Base-by-base conservation (phyloP, 257 asterid genomes). In the Solanum rostratum region DNA sequence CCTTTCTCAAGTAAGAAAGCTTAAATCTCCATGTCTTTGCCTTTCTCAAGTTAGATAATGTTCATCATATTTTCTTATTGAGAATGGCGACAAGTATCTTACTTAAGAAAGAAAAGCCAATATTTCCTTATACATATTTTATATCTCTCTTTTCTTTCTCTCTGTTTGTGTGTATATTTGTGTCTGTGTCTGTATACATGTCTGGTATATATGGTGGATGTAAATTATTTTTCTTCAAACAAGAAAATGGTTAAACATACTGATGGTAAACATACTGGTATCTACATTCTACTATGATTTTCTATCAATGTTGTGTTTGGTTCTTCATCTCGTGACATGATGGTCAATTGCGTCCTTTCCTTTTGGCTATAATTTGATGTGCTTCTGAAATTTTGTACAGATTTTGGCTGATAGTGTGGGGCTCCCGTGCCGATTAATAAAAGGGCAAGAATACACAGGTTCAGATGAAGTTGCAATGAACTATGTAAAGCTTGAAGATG, bases 391-490 rank as follows among this genome's bases (percentile, higher is more conserved):
- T 22, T 49, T 73, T 84, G 69, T 91, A 90, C 88, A 96, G 99
- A 98, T 96, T 85, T 92, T 96, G 93, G 98, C 98, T 86, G 99
- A 95, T 88, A 84, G 91, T 84, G 87, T 91, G 89, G 95, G 90
- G 74, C 91, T 96, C 81, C 97, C 95, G 82, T 93, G 98, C 87
- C 97, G 97, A 80, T 87, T 96, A 86, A 95, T 92, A 85, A 96
- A 96, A 88, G 98, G 99, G 79, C 90, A 86, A 79, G 97, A 93
- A 87, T 93, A 92, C 82, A 93, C 98, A 20, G 99, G 99, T 84
- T 92, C 97, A 82, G 90, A 90, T 86, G 99, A 93, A 53, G 99
- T 94, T 88, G 99, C 98, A 63, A 93, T 96, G 90, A 93, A 86
- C 91, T 91, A 94, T 84, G 97, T 95, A 82, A 93, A 92, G 92